Base-by-base conservation (phyloP, 1,139 yeast genomes). In the Tardiomyces digboiensis region DNA sequence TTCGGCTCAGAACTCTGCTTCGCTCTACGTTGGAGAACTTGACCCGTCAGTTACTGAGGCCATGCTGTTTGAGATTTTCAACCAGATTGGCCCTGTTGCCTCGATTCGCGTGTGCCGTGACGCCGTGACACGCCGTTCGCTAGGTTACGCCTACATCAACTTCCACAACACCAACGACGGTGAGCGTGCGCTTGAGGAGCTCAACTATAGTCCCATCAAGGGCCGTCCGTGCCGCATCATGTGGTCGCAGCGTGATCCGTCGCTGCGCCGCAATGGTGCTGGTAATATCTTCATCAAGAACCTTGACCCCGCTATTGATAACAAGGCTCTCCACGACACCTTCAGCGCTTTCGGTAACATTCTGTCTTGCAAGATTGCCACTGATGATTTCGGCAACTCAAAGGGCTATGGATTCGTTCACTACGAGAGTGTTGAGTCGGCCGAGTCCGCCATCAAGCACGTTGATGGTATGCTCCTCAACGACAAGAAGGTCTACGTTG, bases 191-290 rank as follows among this genome's bases (percentile, higher is more conserved):
- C 76, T 91, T 67, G 95, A 88, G 65, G 94, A 88, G 70, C 79
- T 93, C 71, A 93, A 91, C 85, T 91, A 91, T 75, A 72, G 88
- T 51, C 81, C 80, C 62, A 81, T 91, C 71, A 91, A 89, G 71
- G 97, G 97, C 64, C 88, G 85, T 65, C 91, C 97, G 61, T 88
- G 97, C 74, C 89, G 99, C 72, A 91, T 91, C 74, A 93, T 93
- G 98, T 89, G 97, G 97, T 88, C 97, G 56, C 98, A 93, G 76
- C 87, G 98, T 74, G 97, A 91, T 68, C 98, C 98, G 54, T 79
- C 96, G 53, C 70, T 82, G 61, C 86, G 98, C 78, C 87, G 86
- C 77, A 83, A 84, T 64, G 97, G 97, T 67, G 85, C 87, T 55
- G 97, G 97, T 64, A 91, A 91, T 78, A 83, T 93, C 57, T 91